Evolutionary conservation across 2,329 filamentous ascomycete species (phyloP).

Genomic region (Botrytis pseudocinerea): DNA sequence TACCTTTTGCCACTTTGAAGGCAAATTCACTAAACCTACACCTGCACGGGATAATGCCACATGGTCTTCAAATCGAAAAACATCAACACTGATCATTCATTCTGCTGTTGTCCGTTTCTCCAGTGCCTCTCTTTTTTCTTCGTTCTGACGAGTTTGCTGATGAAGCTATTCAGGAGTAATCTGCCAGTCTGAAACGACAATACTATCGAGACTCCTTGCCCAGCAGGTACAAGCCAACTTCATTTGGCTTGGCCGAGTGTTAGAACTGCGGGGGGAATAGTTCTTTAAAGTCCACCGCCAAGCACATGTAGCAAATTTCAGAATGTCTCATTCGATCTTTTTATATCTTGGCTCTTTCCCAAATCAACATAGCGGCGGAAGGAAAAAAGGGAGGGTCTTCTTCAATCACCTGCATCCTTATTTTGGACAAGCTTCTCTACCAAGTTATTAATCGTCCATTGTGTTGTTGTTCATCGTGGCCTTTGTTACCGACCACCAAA

Average conservation of each 20-base stretch:
- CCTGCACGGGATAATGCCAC: neutral
- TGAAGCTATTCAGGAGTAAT: neutral
- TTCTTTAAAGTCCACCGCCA: neutral
- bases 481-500: neutral
- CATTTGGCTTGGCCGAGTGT: too few species aligned
- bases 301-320: neutral
- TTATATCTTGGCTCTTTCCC: neutral
- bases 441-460: neutral
- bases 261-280: neutral
- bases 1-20: neutral
- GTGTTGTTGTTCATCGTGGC: conserved; percentile 2
- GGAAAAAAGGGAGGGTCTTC: neutral
- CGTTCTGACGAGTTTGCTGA: neutral
- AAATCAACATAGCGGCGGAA: neutral
- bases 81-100: neutral
- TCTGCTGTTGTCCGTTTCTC: neutral
- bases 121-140: neutral
- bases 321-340: neutral
- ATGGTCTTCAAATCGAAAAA: neutral
- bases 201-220: neutral
- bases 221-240: neutral
- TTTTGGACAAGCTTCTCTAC: neutral
- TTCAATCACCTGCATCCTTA: neutral
- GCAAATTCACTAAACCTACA: neutral
- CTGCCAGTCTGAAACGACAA: neutral